phyloP scores from a whole-genome alignment of 1,284 basidiomycete species.

The Inonotus obliquus region DNA sequence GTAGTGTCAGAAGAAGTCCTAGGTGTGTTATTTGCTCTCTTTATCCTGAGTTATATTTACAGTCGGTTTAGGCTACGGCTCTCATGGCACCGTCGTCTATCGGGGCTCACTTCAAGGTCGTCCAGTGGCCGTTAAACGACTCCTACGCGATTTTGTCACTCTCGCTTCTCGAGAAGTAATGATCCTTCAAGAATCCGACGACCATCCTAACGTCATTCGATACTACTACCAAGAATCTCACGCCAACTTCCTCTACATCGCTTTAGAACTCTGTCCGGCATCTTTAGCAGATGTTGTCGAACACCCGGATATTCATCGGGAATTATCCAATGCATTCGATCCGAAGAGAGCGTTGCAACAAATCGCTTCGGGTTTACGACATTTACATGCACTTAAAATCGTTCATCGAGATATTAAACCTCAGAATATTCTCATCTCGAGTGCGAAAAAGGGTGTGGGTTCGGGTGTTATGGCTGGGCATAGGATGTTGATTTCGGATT shows the following conservation, averaged over 20 bases:
- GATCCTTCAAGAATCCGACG: conserved; percentile 93
- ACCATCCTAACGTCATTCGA: conserved; percentile 97
- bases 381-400: conserved; percentile 93
- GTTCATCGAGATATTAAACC: conserved; percentile 99
- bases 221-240: conserved; percentile 97
- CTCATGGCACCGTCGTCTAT: conserved; percentile 94
- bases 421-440: conserved; percentile 93
- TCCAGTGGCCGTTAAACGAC: conserved; percentile 94
- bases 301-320: conserved; percentile 66
- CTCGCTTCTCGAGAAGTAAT: conserved; percentile 93
- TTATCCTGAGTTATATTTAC: conserved; percentile 3
- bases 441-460: conserved; percentile 47
- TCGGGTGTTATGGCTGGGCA: conserved; percentile 48
- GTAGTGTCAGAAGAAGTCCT: conserved; percentile 76
- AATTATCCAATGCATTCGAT: conserved; percentile 69
- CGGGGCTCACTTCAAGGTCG: conserved; percentile 93
- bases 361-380: conserved; percentile 83
- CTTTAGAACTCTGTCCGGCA: conserved; percentile 93
- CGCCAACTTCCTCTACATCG: conserved; percentile 94
- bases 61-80: conserved; percentile 78
- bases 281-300: conserved; percentile 94
- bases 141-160: conserved; percentile 93
- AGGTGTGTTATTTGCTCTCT: conserved; percentile 42
- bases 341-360: conserved; percentile 87
- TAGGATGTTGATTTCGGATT: conserved; percentile 92